These are phyloP conservation scores for Kwoniella sp. DNA, from an alignment of 768 basidiomycete species.

Conservation along the genomic window DNA sequence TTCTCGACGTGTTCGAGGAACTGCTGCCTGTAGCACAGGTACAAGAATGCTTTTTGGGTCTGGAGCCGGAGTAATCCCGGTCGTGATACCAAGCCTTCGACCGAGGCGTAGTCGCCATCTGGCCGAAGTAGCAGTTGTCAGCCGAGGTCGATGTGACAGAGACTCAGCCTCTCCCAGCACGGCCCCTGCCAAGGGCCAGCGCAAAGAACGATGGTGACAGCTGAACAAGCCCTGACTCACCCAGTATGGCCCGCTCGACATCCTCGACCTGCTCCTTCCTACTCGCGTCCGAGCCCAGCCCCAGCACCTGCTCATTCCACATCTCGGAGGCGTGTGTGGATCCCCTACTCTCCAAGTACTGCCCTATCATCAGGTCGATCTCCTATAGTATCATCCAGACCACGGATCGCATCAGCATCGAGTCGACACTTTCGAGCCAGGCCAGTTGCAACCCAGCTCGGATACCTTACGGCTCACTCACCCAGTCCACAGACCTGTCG, in stretches of 20 bases:
- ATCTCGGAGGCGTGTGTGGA: slow-evolving; percentile 11
- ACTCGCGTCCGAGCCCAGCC: slow-evolving; percentile 4
- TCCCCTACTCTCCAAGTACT: slow-evolving; percentile 35
- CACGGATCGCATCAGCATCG: too few relatives aligned
- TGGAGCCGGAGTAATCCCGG: slow-evolving; percentile 34
- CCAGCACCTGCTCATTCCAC: slow-evolving; percentile 35
- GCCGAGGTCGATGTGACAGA: not conserved
- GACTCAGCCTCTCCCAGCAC: not conserved
- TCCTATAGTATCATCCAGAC: slow-evolving; percentile 23
- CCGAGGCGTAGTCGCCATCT: slow-evolving; percentile 45
- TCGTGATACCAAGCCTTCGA: slow-evolving; percentile 33
- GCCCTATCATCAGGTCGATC: slow-evolving; percentile 34
- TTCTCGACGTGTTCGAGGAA: slow-evolving; percentile 48
- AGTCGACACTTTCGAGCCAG: not conserved
- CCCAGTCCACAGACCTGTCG: slow-evolving; percentile 1
- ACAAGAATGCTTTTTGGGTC: slow-evolving; percentile 45
- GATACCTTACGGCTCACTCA: too few relatives aligned
- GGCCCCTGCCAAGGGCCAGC: too few relatives aligned
- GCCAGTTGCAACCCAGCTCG: not conserved
- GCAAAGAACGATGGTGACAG: not conserved
- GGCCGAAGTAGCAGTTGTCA: not conserved
- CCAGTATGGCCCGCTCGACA: slow-evolving; percentile 39
- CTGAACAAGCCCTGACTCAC: slow-evolving; percentile 17
- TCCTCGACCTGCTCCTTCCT: slow-evolving; percentile 25
- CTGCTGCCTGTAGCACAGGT: slow-evolving; percentile 45